phyloP scores from a whole-genome alignment of 2,329 filamentous ascomycete genomes.

The Hypoxylon sp. region DNA sequence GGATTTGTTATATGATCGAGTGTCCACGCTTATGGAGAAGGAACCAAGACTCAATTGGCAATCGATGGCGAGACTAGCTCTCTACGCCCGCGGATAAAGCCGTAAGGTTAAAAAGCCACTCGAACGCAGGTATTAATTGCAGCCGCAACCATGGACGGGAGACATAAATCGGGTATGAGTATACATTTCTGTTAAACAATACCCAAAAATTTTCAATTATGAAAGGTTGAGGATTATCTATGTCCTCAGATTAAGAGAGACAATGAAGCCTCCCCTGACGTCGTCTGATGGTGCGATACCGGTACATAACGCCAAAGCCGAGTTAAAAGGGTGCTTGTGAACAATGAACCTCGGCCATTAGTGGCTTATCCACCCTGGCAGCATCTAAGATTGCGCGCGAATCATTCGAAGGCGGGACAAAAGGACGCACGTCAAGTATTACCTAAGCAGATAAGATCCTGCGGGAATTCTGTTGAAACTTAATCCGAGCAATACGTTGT shows the following conservation, averaged over 20 bases:
- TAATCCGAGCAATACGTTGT: neutral
- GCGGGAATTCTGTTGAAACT: slow-evolving; percentile 20
- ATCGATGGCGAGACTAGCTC: slow-evolving; percentile 12
- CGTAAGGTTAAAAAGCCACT: slow-evolving; percentile 44
- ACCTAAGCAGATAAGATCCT: neutral
- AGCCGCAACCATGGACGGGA: slow-evolving; percentile 34
- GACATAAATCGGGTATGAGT: slow-evolving; percentile 14
- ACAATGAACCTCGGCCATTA: slow-evolving; percentile 53
- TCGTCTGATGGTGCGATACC: slow-evolving; percentile 40
- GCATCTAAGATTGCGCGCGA: slow-evolving; percentile 41
- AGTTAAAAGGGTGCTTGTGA: slow-evolving; percentile 43
- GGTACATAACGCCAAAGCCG: slow-evolving; percentile 36
- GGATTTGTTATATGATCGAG: slow-evolving; percentile 27
- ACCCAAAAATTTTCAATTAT: slow-evolving; percentile 15
- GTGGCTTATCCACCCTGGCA: slow-evolving; percentile 40
- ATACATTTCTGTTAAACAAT: slow-evolving; percentile 23
- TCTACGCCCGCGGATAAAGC: slow-evolving; percentile 43
- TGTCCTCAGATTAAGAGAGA: slow-evolving; percentile 20
- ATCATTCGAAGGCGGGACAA: slow-evolving; percentile 18
- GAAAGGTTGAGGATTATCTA: slow-evolving; percentile 19
- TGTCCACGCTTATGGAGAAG: slow-evolving; percentile 11
- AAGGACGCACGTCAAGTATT: neutral
- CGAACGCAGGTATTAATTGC: slow-evolving; percentile 26
- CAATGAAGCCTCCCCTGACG: slow-evolving; percentile 42
- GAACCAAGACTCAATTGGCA: slow-evolving; percentile 22